Percentiles rank a stretch among this genome's conserved stretches.
These are phyloP conservation scores for Fallopia convolvulus DNA, from an alignment of 148 eudicot species.

Conservation along the genomic window DNA sequence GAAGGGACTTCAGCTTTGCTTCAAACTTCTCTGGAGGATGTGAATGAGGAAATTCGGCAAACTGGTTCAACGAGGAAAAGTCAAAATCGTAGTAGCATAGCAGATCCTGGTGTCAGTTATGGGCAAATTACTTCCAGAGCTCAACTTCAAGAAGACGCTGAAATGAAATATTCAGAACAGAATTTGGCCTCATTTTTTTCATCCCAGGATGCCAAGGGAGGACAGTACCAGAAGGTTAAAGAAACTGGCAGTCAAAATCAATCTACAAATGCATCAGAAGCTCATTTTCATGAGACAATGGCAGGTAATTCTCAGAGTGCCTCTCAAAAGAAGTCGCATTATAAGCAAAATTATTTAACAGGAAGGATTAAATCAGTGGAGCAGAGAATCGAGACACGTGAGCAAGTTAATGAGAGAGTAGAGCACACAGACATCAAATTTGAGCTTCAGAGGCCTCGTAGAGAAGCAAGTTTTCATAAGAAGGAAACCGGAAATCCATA, in stretches of 20 bases:
- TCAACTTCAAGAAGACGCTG: conserved; percentile 24
- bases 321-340: conserved; percentile 25
- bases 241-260: conserved; percentile 20
- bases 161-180: conserved; percentile 26
- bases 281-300: conserved; percentile 2
- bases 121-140: conserved; percentile 21
- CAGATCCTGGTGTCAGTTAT: conserved; percentile 17
- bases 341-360: conserved; percentile 27
- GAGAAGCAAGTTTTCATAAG: conserved; percentile 18
- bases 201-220: conserved; percentile 19
- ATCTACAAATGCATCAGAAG: conserved; percentile 20
- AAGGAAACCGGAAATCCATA: conserved; percentile 25
- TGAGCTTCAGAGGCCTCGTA: conserved; percentile 20
- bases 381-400: conserved; percentile 23
- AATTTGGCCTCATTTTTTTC: conserved; percentile 21
- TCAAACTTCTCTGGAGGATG: conserved; percentile 19
- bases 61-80: conserved; percentile 21
- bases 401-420: conserved; percentile 23
- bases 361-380: conserved; percentile 25
- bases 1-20: conserved; percentile 28
- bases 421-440: conserved; percentile 15
- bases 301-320: conserved; percentile 10
- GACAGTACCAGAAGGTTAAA: conserved; percentile 12
- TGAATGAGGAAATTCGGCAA: conserved; percentile 20
- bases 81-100: conserved; percentile 21